Conservation (phyloP, 2,329 filamentous ascomycete species). For the Penicillium freii region DNA sequence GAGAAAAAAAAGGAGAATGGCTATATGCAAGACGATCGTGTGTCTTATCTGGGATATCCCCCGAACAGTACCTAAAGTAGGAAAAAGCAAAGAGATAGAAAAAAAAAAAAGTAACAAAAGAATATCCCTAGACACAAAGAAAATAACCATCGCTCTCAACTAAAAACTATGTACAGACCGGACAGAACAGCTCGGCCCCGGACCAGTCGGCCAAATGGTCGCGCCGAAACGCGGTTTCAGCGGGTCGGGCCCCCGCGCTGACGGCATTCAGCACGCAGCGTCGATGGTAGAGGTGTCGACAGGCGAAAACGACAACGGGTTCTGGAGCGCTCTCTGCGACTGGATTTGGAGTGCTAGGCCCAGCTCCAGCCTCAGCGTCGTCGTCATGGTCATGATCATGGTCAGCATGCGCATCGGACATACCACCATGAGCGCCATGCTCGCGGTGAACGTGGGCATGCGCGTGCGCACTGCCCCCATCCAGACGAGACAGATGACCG, state of each 20-base stretch:
- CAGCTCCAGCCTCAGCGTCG: neutral
- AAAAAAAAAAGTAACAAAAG: neutral
- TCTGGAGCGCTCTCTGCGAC: constrained; percentile 8
- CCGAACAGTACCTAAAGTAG: neutral
- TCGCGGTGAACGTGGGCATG: neutral
- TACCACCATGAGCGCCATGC: neutral
- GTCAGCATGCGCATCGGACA: neutral
- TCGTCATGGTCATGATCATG: constrained; percentile 5
- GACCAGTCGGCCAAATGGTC: constrained; percentile 27
- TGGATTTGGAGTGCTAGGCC: neutral
- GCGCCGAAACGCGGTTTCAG: constrained; percentile 18
- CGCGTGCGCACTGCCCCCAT: constrained; percentile 12
- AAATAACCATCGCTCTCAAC: neutral
- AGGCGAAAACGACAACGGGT: constrained; percentile 48
- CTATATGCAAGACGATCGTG: neutral
- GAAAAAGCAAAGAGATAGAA: neutral
- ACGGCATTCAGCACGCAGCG: constrained; percentile 41
- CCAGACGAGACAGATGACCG: constrained; percentile 17
- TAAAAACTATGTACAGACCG: constrained; percentile 37
- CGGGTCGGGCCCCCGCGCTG: constrained; percentile 9
- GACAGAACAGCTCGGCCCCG: constrained; percentile 34
- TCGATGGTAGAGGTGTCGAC: constrained; percentile 50
- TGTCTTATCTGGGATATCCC: constrained; percentile 2
- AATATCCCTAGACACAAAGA: neutral
- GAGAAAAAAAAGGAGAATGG: neutral